Evolutionary conservation across 1,284 basidiomycete genomes (phyloP), one percentile per base, ranked within the genome.

Genomic region (Austroboletus niveus): DNA sequence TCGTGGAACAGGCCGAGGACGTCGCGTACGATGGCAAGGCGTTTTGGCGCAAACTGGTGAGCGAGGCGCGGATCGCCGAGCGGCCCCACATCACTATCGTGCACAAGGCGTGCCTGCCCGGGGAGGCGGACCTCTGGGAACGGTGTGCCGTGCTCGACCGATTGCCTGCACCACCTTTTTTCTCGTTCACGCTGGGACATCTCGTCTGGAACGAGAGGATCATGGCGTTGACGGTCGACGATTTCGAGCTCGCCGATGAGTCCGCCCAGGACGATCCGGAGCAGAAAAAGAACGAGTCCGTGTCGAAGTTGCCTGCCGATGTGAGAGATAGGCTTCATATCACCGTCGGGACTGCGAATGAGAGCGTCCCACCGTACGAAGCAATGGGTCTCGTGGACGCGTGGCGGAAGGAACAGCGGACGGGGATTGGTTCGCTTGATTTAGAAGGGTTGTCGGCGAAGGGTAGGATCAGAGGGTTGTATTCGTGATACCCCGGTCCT

Each of bases 1-100:
- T 57, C 35, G 60, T 78, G 42, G 60, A 63, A 35, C 57, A 63
- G 31, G 64, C 51, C 22, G 67, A 65, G 5, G 61, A 64, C 27
- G 58, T 70, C 8, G 49, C 66, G 1, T 48, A 59, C 12, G 52
- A 59, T 4, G 75, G 72, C 15, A 67, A 58, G 47, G 42, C 54
- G 7, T 78, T 91, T 54, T 88, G 85, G 77, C 59, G 69, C 0
- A 49, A 62, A 8, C 62, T 94, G 27, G 73, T 78, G 38, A 52
- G 52, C 7, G 67, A 69, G 0, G 63, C 74, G 4, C 76, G 92
- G 12, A 65, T 96, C 20, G 71, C 81, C 4, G 60, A 67, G 12
- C 70, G 77, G 5, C 94, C 95, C 1, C 96, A 99, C 68, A 75
- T 98, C 49, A 98, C 96, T 0, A 73, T 98, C 48, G 84, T 89